Percentiles rank a stretch among this genome's conserved stretches.
Conservation (phyloP, 2,329 filamentous ascomycete species). For the Diaporthe amygdali region DNA sequence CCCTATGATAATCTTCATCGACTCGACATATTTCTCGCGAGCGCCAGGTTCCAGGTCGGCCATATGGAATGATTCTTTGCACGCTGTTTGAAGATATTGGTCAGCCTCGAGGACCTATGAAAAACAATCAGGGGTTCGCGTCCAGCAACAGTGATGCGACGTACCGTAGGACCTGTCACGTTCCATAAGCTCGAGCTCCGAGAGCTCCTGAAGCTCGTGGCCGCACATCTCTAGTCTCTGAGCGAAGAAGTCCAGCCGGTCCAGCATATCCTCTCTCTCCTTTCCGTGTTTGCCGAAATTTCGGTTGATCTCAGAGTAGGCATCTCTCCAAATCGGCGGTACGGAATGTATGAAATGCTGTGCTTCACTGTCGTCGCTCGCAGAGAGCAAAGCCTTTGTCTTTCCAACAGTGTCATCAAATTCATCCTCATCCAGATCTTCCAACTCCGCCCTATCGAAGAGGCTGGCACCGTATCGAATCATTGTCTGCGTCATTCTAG, state of each 20-base stretch:
- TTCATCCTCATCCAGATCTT: not conserved
- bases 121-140: not conserved
- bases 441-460: not conserved
- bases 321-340: slow-evolving; percentile 25
- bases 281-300: not conserved
- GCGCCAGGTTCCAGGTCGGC: slow-evolving; percentile 47
- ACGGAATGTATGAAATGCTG: slow-evolving; percentile 3
- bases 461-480: not conserved
- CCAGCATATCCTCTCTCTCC: not conserved
- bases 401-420: not conserved
- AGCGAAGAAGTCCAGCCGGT: slow-evolving; percentile 1
- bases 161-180: not conserved
- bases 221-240: slow-evolving; percentile 4
- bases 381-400: not conserved
- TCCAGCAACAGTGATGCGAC: not conserved
- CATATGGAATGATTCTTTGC: slow-evolving; percentile 50
- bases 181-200: not conserved
- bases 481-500: not conserved
- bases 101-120: not conserved
- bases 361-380: slow-evolving; percentile 15
- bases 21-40: slow-evolving; percentile 42
- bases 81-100: slow-evolving; percentile 28
- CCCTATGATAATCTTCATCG: slow-evolving; percentile 40
- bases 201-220: not conserved
- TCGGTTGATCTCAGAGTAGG: slow-evolving; percentile 11